Conservation (phyloP, 768 basidiomycete genomes). For the Panellus pusillus region DNA sequence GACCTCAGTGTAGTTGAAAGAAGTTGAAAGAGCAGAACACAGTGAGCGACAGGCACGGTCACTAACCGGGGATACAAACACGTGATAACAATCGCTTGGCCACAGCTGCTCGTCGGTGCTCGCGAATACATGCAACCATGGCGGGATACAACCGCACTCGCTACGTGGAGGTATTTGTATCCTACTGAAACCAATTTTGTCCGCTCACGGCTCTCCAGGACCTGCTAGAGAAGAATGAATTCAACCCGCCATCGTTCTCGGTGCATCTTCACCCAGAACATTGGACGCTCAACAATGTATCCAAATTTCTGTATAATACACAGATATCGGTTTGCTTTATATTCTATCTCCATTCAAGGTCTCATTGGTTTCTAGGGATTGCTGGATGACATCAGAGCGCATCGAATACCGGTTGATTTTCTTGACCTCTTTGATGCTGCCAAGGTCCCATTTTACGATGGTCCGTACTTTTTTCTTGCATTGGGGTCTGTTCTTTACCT, state of each 20-base stretch:
- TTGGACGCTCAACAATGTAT: conserved; percentile 80
- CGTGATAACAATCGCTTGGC: no score
- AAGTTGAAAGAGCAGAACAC: no score
- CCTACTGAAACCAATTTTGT: neutral
- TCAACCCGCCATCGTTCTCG: conserved; percentile 69
- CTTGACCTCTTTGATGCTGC: conserved; percentile 76
- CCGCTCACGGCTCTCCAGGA: conserved; percentile 35
- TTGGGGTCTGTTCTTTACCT: neutral
- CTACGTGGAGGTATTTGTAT: conserved; percentile 36
- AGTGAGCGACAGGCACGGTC: no score
- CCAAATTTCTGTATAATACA: conserved; percentile 80
- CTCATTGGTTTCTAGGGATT: conserved; percentile 50
- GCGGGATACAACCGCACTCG: conserved; percentile 75
- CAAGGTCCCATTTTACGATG: conserved; percentile 80
- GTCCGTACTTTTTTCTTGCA: conserved; percentile 38
- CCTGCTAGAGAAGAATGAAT: conserved; percentile 57
- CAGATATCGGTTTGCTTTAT: conserved; percentile 55
- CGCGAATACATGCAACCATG: conserved; percentile 42
- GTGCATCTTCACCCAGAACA: conserved; percentile 77
- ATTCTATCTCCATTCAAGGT: neutral
- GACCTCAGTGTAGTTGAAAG: no score
- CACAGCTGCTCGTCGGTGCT: no score
- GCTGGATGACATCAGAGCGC: conserved; percentile 79
- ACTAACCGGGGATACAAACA: neutral
- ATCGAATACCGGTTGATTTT: conserved; percentile 85